Conservation (phyloP, 2,329 filamentous ascomycete genomes). For the Graphium sp. region DNA sequence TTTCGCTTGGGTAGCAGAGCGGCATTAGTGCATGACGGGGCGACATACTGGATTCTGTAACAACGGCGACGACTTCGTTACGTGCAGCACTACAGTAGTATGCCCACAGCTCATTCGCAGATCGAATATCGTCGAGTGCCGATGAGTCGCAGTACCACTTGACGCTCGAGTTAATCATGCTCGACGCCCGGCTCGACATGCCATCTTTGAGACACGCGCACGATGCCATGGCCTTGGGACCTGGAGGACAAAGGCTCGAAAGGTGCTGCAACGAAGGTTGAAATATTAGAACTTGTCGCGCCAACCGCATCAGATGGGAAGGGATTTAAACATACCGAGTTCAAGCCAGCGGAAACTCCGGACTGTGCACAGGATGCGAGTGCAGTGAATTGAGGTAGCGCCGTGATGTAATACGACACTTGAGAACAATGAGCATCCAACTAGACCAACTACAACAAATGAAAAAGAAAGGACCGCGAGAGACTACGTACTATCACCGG, state of each 20-base stretch:
- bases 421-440: background rate
- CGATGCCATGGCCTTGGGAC: conserved; percentile 30
- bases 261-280: background rate
- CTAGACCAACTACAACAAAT: conserved; percentile 2
- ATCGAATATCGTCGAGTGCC: conserved; percentile 24
- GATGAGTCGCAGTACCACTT: conserved; percentile 25
- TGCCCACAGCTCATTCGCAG: conserved; percentile 25
- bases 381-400: conserved; percentile 24
- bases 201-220: conserved; percentile 33
- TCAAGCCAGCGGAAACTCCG: conserved; percentile 13
- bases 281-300: background rate
- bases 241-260: conserved; percentile 19
- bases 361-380: conserved; percentile 25
- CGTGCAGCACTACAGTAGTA: conserved; percentile 32
- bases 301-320: too few relatives aligned
- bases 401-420: conserved; percentile 39
- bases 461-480: conserved; percentile 2
- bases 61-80: conserved; percentile 20
- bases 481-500: conserved; percentile 28
- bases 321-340: background rate
- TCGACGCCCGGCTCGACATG: conserved; percentile 24
- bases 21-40: conserved; percentile 5
- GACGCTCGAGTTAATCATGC: conserved; percentile 23
- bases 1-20: too few relatives aligned
- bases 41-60: conserved; percentile 19